Evolutionary conservation across 2,329 filamentous ascomycete species (phyloP).

Genomic region (Taxawa tesnikishii): DNA sequence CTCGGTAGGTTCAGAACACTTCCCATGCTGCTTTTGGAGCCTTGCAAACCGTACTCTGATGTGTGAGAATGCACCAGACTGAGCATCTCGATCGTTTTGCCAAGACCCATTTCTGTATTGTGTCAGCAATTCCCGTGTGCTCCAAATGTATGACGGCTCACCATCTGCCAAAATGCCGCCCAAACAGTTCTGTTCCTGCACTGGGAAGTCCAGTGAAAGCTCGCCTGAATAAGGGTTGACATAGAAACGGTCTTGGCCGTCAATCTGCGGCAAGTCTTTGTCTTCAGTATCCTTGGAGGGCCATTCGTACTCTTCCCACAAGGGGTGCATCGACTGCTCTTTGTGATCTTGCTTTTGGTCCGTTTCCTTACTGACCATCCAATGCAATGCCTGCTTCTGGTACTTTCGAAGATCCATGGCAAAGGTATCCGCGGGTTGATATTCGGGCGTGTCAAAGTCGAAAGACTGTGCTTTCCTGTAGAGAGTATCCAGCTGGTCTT

Average conservation of each 20-base stretch:
- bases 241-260: conserved; percentile 66
- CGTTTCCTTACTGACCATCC: conserved; percentile 93
- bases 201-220: conserved; percentile 78
- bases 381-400: conserved; percentile 87
- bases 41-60: conserved; percentile 30
- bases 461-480: conserved; percentile 97
- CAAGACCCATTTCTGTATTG: conserved; percentile 72
- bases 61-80: conserved; percentile 80
- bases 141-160: too few species aligned
- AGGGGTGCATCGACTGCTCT: conserved; percentile 79
- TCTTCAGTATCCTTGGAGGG: conserved; percentile 80
- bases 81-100: conserved; percentile 98
- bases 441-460: conserved; percentile 82
- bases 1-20: conserved; percentile 52
- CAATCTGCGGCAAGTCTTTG: conserved; percentile 53
- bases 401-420: conserved; percentile 76
- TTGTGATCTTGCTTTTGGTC: conserved; percentile 55
- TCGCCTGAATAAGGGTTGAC: conserved; percentile 97
- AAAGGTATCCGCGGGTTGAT: conserved; percentile 73
- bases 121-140: conserved; percentile 23
- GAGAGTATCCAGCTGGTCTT: conserved; percentile 85
- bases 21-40: conserved; percentile 7
- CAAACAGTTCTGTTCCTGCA: conserved; percentile 86
- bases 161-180: conserved; percentile 84
- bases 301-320: conserved; percentile 96